These are phyloP conservation scores for Salvia miltiorrhiza DNA, from an alignment of 257 asterid species.

Conservation along the genomic window DNA sequence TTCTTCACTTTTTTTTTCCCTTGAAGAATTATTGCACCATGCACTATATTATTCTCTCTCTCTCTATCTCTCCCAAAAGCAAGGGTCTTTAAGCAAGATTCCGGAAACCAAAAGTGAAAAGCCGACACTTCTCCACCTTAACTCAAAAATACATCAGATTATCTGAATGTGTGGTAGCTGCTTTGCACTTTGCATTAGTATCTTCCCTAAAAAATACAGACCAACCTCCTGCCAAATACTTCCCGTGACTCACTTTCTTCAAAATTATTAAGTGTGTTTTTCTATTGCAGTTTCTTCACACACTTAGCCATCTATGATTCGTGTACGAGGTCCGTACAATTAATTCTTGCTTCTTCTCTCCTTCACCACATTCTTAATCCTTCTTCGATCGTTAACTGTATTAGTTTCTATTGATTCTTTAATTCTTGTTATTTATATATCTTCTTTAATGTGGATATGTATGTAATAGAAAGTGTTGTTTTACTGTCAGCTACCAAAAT, in stretches of 20 bases:
- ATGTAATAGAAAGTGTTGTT: too few species aligned
- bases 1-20: neutral
- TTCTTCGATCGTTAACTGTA: too few species aligned
- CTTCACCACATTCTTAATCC: too few species aligned
- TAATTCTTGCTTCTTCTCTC: too few species aligned
- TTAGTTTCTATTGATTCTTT: too few species aligned
- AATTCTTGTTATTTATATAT: too few species aligned
- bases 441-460: too few species aligned
- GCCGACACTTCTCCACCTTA: slow-evolving; percentile 1
- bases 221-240: too few species aligned
- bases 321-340: too few species aligned
- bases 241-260: neutral
- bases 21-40: slow-evolving; percentile 10
- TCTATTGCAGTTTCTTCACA: too few species aligned
- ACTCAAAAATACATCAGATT: neutral
- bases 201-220: neutral
- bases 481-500: too few species aligned
- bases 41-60: neutral
- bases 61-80: slow-evolving; percentile 30
- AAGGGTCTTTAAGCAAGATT: slow-evolving; percentile 36
- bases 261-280: neutral
- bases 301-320: too few species aligned
- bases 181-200: neutral
- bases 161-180: slow-evolving; percentile 1
- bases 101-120: slow-evolving; percentile 19